phyloP scores from a whole-genome alignment of 352 stramenopile species.

The Pythium volutum region DNA sequence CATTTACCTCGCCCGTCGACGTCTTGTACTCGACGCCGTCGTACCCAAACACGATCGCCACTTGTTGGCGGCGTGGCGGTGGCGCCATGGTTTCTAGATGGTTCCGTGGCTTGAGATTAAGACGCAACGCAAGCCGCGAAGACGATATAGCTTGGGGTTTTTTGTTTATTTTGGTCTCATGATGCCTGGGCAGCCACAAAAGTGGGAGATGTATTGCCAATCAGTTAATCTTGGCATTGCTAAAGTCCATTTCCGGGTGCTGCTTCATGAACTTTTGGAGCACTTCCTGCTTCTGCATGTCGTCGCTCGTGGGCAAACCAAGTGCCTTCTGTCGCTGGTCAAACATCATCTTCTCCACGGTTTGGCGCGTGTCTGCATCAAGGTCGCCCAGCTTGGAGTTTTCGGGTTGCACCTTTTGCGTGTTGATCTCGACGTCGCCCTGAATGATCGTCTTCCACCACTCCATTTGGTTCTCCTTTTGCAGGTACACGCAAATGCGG shows the following conservation, averaged over 20 bases:
- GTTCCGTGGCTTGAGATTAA: too few species aligned
- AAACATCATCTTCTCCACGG: slow-evolving; percentile 99
- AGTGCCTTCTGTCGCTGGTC: slow-evolving; percentile 97
- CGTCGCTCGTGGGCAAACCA: slow-evolving; percentile 95
- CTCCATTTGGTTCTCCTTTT: slow-evolving; percentile 99
- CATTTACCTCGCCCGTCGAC: slow-evolving; percentile 45
- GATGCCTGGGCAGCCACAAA: slow-evolving; percentile 1
- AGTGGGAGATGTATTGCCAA: slow-evolving; percentile 7
- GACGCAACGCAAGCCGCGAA: too few species aligned
- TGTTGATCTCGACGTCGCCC: slow-evolving; percentile 96
- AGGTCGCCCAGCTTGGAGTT: slow-evolving; percentile 98
- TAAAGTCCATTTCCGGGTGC: slow-evolving; percentile 99
- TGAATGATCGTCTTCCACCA: slow-evolving; percentile 98
- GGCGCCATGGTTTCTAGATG: slow-evolving; percentile 18
- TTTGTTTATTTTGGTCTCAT: slow-evolving; percentile 12
- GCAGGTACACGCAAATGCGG: slow-evolving; percentile 91
- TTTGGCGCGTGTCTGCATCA: slow-evolving; percentile 97
- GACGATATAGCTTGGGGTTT: too few species aligned
- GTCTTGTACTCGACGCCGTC: slow-evolving; percentile 54
- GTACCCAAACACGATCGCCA: slow-evolving; percentile 61
- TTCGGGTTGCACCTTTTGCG: slow-evolving; percentile 98
- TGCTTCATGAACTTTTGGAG: slow-evolving; percentile 99
- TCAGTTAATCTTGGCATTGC: slow-evolving; percentile 97
- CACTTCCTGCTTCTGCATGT: slow-evolving; percentile 97
- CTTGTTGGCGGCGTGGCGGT: slow-evolving; percentile 40